Evolutionary conservation across 2,329 filamentous ascomycete genomes (phyloP).

Genomic region (Colletotrichum navitas): DNA sequence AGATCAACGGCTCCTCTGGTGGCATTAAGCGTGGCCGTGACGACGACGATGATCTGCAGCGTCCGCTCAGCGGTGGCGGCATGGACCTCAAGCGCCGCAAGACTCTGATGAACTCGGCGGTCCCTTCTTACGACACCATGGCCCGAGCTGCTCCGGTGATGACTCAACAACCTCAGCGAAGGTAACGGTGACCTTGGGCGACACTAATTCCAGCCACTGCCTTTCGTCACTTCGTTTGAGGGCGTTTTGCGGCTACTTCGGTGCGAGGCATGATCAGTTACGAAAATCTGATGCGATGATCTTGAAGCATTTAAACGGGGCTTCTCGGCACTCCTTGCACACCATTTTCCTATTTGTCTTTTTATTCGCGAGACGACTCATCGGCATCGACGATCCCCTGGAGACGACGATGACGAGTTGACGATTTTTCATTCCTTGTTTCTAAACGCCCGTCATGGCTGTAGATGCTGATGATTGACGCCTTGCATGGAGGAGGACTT

Average conservation of each 20-base stretch:
- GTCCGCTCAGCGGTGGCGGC: constrained; percentile 71
- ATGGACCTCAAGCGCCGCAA: constrained; percentile 83
- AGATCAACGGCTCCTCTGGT: constrained; percentile 72
- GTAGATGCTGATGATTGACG: constrained; percentile 61
- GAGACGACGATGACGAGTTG: constrained; percentile 53
- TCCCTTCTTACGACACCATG: constrained; percentile 65
- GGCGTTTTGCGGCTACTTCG: constrained; percentile 38
- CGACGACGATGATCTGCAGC: constrained; percentile 71
- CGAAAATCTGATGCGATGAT: constrained; percentile 29
- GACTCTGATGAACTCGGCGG: constrained; percentile 74
- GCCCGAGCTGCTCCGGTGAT: constrained; percentile 62
- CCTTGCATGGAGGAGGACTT: constrained; percentile 54
- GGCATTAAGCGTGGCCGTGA: constrained; percentile 63
- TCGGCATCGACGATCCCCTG: constrained; percentile 47
- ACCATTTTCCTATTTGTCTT: constrained; percentile 43
- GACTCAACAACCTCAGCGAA: constrained; percentile 54
- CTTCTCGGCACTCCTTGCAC: constrained; percentile 39
- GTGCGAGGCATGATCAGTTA: constrained; percentile 37
- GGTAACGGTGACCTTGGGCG: constrained; percentile 47
- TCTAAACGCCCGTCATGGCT: constrained; percentile 51
- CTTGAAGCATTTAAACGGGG: constrained; percentile 18
- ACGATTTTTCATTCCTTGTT: constrained; percentile 54
- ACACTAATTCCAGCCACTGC: constrained; percentile 5
- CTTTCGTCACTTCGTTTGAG: constrained; percentile 29
- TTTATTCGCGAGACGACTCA: constrained; percentile 49